phyloP scores from a whole-genome alignment of 208 protist genomes.

The Acanthamoeba castellanii region DNA sequence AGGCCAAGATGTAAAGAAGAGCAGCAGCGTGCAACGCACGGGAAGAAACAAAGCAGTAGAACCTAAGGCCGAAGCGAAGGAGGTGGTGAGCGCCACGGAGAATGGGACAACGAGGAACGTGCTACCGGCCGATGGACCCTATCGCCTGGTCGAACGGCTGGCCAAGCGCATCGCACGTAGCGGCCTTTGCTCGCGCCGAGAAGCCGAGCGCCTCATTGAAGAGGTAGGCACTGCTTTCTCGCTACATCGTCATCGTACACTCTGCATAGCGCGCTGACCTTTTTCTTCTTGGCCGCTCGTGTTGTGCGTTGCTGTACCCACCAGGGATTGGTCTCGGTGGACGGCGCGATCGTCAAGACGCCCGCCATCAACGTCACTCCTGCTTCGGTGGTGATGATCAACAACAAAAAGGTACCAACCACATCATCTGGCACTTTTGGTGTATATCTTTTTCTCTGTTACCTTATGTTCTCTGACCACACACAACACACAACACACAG shows the following conservation, averaged over 20 bases:
- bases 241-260: too few species aligned
- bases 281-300: too few species aligned
- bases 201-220: slow-evolving; percentile 39
- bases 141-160: slow-evolving; percentile 13
- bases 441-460: too few species aligned
- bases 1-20: too few species aligned
- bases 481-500: background rate
- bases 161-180: slow-evolving; percentile 55
- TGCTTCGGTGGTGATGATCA: background rate
- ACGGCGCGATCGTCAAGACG: background rate
- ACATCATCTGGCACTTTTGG: too few species aligned
- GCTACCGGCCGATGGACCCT: background rate
- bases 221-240: background rate
- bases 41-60: too few species aligned
- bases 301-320: too few species aligned
- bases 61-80: too few species aligned
- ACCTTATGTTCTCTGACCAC: too few species aligned
- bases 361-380: slow-evolving; percentile 17
- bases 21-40: too few species aligned
- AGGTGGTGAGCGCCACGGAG: background rate
- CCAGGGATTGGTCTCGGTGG: slow-evolving; percentile 44
- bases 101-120: background rate
- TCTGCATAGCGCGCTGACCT: too few species aligned
- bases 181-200: slow-evolving; percentile 28
- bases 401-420: slow-evolving; percentile 4